Evolutionary conservation across 257 asterid genomes (phyloP), one percentile per base, ranked within the genome.

Genomic region (Nicotiana tabacum): DNA sequence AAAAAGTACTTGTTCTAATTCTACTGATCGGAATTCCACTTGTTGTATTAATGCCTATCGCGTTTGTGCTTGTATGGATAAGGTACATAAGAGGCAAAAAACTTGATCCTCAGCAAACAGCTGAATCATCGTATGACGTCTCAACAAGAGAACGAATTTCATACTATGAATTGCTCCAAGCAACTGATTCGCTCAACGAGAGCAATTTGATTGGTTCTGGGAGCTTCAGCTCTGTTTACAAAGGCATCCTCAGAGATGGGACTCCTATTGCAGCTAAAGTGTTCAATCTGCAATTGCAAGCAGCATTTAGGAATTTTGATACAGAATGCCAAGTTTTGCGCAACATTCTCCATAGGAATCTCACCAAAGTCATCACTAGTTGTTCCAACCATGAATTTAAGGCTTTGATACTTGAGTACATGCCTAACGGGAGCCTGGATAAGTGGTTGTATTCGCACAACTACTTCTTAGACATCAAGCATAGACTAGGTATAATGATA

Each of bases 381-480:
- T 78, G 82, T 53, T 55, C 68, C 51, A 78, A 78, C 66, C 11
- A 9, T 32, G 82, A 78, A 9, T 78, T 78, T 46, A 78, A 60
- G 62, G 82, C 82, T n/a, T 37, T 78, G 30, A 17, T 78, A 57
- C 37, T 78, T 9, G 55, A 46, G 55, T 46, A 7, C 12, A 46
- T 46, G 13, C 55, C 55, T 4, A 56, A 78, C 56, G 82, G 82
- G 24, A 78, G 72, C 67, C 58, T 78, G 3, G 82, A 78, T 27
- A 78, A 78, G 13, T 78, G 82, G 82, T 43, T 78, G 12, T 78
- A 79, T 79, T 79, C 82, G 13, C 29, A 21, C 48, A 9, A 79
- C 5, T 17, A 21, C 24, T 79, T 48, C 29, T 33, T 79, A 69
- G 74, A 37, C 55, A 32, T 79, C 37, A 24, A 32, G 7, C 48